These are phyloP conservation scores for Tylopilus sp. DNA, from an alignment of 768 basidiomycete species.

Conservation along the genomic window DNA sequence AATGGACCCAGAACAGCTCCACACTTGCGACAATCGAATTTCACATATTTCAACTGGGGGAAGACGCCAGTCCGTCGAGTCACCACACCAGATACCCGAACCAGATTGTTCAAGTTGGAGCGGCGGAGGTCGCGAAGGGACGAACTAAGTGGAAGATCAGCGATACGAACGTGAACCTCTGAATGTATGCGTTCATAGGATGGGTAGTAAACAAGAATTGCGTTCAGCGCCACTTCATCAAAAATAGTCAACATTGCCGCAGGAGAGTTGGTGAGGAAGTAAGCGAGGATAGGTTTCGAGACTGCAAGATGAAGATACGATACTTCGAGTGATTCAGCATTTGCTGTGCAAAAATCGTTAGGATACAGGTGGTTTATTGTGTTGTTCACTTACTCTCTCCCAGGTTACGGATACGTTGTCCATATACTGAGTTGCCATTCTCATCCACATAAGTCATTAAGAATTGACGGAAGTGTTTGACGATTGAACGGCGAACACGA, in stretches of 20 bases:
- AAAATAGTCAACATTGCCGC: slow-evolving; percentile 91
- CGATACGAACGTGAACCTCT: slow-evolving; percentile 96
- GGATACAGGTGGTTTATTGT: slow-evolving; percentile 4
- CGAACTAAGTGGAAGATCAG: slow-evolving; percentile 85
- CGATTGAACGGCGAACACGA: slow-evolving; percentile 84
- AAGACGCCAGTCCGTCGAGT: slow-evolving; percentile 95
- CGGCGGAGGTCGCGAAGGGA: slow-evolving; percentile 94
- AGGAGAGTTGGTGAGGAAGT: slow-evolving; percentile 95
- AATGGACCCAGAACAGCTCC: slow-evolving; percentile 94
- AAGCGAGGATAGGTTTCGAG: slow-evolving; percentile 93
- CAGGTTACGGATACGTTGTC: slow-evolving; percentile 85
- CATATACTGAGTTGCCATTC: slow-evolving; percentile 87
- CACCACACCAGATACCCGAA: slow-evolving; percentile 93
- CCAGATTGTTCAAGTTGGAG: slow-evolving; percentile 89
- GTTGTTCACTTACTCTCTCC: slow-evolving; percentile 75
- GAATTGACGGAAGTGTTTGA: slow-evolving; percentile 92
- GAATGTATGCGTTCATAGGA: slow-evolving; percentile 96
- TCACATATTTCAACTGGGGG: slow-evolving; percentile 99
- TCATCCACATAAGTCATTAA: slow-evolving; percentile 96
- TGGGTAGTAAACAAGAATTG: slow-evolving; percentile 94
- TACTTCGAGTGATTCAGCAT: slow-evolving; percentile 96
- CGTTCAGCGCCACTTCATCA: slow-evolving; percentile 91
- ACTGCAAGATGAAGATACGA: slow-evolving; percentile 93
- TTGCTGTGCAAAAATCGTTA: slow-evolving; percentile 50
- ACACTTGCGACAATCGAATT: slow-evolving; percentile 96